Evolutionary conservation across 306 rosid genomes (phyloP).

Genomic region (Pueraria montana): DNA sequence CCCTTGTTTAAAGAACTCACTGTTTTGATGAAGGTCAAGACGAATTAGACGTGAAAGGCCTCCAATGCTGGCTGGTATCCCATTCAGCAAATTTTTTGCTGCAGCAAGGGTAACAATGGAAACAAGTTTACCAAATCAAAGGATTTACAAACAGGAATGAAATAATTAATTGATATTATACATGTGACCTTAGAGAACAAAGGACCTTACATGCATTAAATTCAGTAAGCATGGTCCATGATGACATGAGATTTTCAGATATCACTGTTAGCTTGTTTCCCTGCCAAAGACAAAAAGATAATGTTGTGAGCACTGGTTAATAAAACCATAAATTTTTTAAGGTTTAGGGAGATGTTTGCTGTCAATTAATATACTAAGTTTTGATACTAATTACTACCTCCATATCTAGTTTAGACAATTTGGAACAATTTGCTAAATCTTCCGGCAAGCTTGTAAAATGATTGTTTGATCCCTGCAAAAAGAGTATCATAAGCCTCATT

Average conservation of each 20-base stretch:
- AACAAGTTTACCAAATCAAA: conserved; percentile 42
- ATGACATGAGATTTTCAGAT: conserved; percentile 69
- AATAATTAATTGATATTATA: conserved; percentile 31
- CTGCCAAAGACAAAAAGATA: conserved; percentile 55
- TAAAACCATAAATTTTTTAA: conserved; percentile 34
- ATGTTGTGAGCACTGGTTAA: conserved; percentile 30
- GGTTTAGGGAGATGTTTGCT: conserved; percentile 15
- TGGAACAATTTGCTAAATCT: conserved; percentile 80
- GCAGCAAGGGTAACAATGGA: conserved; percentile 48
- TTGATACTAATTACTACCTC: conserved; percentile 69
- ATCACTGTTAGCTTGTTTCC: conserved; percentile 82
- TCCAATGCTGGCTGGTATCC: conserved; percentile 83
- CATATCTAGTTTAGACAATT: conserved; percentile 83
- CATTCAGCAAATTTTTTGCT: conserved; percentile 84
- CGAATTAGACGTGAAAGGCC: conserved; percentile 83
- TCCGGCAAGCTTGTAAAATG: conserved; percentile 79
- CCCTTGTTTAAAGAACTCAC: conserved; percentile 64
- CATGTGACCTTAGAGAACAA: conserved; percentile 32
- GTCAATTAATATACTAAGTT: conserved; percentile 36
- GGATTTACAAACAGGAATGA: conserved; percentile 30
- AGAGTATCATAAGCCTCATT: conserved; percentile 39
- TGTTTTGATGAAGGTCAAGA: conserved; percentile 85
- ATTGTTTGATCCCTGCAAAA: conserved; percentile 85
- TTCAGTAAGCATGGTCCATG: conserved; percentile 91
- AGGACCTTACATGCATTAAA: conserved; percentile 78